These are phyloP conservation scores for Diplodia corticola DNA, from an alignment of 2,329 filamentous ascomycete genomes.

Conservation along the genomic window DNA sequence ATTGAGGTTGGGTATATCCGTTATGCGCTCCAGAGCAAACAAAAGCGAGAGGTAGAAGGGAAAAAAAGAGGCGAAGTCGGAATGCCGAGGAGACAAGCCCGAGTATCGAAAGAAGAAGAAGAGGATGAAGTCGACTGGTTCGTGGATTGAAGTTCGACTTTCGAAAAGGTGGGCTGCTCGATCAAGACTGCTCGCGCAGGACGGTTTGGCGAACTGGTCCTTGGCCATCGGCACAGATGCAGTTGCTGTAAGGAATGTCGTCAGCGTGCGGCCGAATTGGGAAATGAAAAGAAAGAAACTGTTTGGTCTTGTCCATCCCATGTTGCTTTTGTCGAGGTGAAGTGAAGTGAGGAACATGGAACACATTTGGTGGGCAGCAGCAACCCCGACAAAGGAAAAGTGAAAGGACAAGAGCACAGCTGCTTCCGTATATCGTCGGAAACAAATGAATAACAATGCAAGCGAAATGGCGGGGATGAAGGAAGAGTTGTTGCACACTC, in stretches of 20 bases:
- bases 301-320: neutral
- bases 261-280: neutral
- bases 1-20: neutral
- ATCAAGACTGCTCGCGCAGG: neutral
- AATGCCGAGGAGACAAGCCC: neutral
- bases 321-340: neutral
- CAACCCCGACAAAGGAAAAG: neutral
- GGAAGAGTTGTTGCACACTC: neutral
- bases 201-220: neutral
- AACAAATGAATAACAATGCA: neutral
- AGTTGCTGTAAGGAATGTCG: neutral
- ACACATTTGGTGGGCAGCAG: no score
- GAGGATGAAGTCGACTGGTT: neutral
- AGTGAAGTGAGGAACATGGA: neutral
- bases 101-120: neutral
- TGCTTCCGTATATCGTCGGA: neutral
- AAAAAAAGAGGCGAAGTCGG: neutral
- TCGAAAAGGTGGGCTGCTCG: neutral
- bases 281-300: neutral
- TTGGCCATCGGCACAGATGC: constrained; percentile 1
- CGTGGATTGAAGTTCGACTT: neutral
- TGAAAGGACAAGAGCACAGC: neutral
- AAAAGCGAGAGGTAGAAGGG: neutral
- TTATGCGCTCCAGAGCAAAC: neutral
- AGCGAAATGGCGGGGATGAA: neutral